Evolutionary conservation across 768 basidiomycete species (phyloP).

Genomic region (Fomitopsis serialis): DNA sequence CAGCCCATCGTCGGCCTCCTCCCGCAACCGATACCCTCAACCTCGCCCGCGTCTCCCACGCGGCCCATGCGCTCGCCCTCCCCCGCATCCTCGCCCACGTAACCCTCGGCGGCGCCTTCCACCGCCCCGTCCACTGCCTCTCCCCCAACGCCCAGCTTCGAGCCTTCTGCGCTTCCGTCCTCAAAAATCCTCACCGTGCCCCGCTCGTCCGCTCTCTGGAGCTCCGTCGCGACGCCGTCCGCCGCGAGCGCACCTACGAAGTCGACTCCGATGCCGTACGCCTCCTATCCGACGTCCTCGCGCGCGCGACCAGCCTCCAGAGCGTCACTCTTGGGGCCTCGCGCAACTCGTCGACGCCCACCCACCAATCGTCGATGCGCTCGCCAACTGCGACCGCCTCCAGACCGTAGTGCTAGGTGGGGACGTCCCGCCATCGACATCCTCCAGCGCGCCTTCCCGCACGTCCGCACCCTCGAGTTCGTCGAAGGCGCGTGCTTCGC

Average conservation of each 20-base stretch:
- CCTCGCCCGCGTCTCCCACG: slow-evolving; percentile 12
- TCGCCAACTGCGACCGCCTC: slow-evolving; percentile 7
- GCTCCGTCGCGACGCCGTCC: slow-evolving; percentile 15
- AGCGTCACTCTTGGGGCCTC: slow-evolving; percentile 14
- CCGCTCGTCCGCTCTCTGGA: slow-evolving; percentile 7
- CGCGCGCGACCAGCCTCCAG: slow-evolving; percentile 9
- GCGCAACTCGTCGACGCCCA: slow-evolving; percentile 11
- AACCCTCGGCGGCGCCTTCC: slow-evolving; percentile 12
- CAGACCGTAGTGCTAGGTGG: slow-evolving; percentile 13
- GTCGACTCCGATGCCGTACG: slow-evolving; percentile 5
- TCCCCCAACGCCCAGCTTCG: slow-evolving; percentile 11
- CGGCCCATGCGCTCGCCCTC: slow-evolving; percentile 11
- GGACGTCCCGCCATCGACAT: slow-evolving; percentile 9
- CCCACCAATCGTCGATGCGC: slow-evolving; percentile 8
- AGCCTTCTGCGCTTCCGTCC: slow-evolving; percentile 12
- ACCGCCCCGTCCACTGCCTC: slow-evolving; percentile 12
- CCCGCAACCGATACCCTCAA: slow-evolving; percentile 6
- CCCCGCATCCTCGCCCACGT: slow-evolving; percentile 13
- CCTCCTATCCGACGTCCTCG: slow-evolving; percentile 9
- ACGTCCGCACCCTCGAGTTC: slow-evolving; percentile 10
- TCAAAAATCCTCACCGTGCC: slow-evolving; percentile 7
- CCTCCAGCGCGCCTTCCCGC: slow-evolving; percentile 13
- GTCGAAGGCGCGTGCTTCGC: slow-evolving; percentile 6
- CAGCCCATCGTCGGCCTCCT: slow-evolving; percentile 9
- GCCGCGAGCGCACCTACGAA: slow-evolving; percentile 4